phyloP scores from a whole-genome alignment of 2,329 filamentous ascomycete genomes.

The Pseudopithomyces maydicus region DNA sequence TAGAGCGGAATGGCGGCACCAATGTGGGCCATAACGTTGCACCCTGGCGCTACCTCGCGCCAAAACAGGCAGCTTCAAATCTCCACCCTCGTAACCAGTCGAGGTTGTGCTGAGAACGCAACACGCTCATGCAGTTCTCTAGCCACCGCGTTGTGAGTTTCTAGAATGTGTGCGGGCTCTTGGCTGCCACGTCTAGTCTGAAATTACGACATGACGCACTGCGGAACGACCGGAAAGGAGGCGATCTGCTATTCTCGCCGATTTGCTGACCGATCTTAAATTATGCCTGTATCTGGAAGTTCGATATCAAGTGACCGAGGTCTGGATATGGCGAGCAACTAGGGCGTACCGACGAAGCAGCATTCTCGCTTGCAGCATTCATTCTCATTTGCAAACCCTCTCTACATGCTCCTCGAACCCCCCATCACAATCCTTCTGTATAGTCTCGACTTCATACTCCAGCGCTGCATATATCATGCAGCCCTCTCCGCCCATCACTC shows the following conservation, averaged over 20 bases:
- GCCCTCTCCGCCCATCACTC: constrained; percentile 10
- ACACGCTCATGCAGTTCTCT: neutral
- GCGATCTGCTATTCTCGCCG: too few species aligned
- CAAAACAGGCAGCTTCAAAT: neutral
- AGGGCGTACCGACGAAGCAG: neutral
- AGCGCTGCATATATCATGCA: constrained; percentile 14
- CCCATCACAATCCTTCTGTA: constrained; percentile 4
- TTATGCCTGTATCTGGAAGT: too few species aligned
- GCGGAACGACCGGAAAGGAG: too few species aligned
- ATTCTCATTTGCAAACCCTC: constrained; percentile 1
- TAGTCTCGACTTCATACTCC: constrained; percentile 10
- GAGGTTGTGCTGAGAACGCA: neutral
- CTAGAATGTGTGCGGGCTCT: neutral
- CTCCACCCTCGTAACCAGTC: neutral
- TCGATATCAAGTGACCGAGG: too few species aligned
- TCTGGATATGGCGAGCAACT: too few species aligned
- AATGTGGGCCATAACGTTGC: constrained; percentile 1
- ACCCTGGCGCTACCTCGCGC: neutral
- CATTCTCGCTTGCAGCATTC: too few species aligned
- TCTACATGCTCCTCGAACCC: constrained; percentile 1
- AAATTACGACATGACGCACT: too few species aligned
- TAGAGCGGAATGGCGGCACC: neutral
- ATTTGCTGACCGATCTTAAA: too few species aligned
- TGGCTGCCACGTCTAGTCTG: too few species aligned
- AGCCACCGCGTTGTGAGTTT: neutral